Base-by-base conservation (phyloP, 768 basidiomycete genomes). In the Termitomyces heimii region DNA sequence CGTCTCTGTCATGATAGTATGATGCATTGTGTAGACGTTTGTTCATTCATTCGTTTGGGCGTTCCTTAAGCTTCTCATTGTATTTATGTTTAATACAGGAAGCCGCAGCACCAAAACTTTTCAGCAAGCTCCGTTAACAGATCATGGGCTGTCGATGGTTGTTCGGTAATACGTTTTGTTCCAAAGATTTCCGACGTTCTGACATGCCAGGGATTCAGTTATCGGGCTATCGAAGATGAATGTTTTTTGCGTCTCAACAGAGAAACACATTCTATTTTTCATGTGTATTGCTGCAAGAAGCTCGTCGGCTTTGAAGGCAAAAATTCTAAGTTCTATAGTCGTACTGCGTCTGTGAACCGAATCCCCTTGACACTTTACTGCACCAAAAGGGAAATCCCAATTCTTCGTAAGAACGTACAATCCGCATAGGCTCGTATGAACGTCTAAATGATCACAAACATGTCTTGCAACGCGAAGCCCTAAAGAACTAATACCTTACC, bases 1-100 rank as follows among this genome's bases (percentile, higher is more conserved):
- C 13, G 26, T 9, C 44, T 55, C 2, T 56, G 1, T 29, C 42
- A 22, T 32, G 28, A 16, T 65, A 91, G 87, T 74, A 82, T 92
- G 85, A 94, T 94, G 91, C 94, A 94, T 77, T 94, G 92, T 66
- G 89, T 86, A 54, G 91, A 94, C 63, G 91, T 92, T 75, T 56
- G 88, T 77, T 43, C 12, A 47, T 28, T 55, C n/a, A n/a, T n/a
- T n/a, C n/a, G 14, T 37, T 3, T 35, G 6, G 31, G 5, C 48
- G 72, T 78, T 74, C 71, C 62, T 77, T 63, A 81, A 63, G 44
- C 34, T 4, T 35, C 29, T 63, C 16, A 60, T 28, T 22, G n/a
- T 28, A 6, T 31, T 24, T 7, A 16, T 28, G 5, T 31, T 24
- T 7, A 16, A 9, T 54, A 12, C 58, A 80, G 76, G 75, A 76